A percentile compares a stretch with the other conserved stretches of the same genome.
Evolutionary conservation across 2,329 filamentous ascomycete genomes (phyloP).

Genomic region (Pseudofabraea citricarpa): DNA sequence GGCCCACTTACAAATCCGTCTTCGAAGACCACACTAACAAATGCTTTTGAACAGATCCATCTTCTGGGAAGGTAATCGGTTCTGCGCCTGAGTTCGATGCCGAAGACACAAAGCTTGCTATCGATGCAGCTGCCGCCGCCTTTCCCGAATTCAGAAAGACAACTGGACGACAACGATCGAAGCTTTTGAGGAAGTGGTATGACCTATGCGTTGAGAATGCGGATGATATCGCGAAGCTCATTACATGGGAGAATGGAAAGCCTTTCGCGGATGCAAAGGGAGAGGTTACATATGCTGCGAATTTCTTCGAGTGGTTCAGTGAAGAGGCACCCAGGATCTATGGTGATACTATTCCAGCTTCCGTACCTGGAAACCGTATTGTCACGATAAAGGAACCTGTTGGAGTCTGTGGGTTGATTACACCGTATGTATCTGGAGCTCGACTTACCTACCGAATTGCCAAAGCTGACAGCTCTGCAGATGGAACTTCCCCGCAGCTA

Average conservation of each 20-base stretch:
- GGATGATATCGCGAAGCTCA: conserved; percentile 75
- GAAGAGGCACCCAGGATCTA: conserved; percentile 72
- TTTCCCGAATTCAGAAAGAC: conserved; percentile 65
- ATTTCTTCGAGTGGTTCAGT: conserved; percentile 77
- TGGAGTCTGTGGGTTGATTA: conserved; percentile 77
- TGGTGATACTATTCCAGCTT: conserved; percentile 70
- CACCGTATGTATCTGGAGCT: conserved; percentile 41
- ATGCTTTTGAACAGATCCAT: conserved; percentile 57
- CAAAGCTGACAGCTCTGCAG: too few species aligned
- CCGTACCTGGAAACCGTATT: conserved; percentile 66
- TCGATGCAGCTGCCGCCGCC: conserved; percentile 75
- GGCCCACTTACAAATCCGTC: neutral
- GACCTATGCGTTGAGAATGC: conserved; percentile 73
- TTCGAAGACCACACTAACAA: neutral
- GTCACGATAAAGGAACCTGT: conserved; percentile 79
- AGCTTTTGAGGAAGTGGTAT: conserved; percentile 75
- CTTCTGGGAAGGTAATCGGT: conserved; percentile 75
- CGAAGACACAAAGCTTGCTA: conserved; percentile 74
- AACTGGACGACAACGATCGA: conserved; percentile 70
- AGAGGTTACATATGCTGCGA: conserved; percentile 68
- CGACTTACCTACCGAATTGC: neutral
- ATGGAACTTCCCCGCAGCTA: conserved; percentile 82
- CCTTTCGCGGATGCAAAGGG: conserved; percentile 69
- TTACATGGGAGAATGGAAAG: conserved; percentile 90
- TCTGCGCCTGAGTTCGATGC: conserved; percentile 79